phyloP scores from a whole-genome alignment of 108 stramenopile genomes.

The Pseudonitzschia multiseries region DNA sequence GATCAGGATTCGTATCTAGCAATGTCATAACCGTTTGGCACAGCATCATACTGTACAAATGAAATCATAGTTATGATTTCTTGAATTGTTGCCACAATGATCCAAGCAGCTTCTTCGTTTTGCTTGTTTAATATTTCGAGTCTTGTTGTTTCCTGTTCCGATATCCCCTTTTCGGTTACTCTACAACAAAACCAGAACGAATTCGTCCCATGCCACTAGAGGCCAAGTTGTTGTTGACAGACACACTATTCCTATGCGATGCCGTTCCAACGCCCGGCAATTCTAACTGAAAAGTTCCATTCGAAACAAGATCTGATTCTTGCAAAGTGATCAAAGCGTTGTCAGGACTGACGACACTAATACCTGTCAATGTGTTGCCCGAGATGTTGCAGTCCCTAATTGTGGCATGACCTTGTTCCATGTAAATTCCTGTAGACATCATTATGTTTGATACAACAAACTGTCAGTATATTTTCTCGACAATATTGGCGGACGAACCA shows the following conservation, averaged over 20 bases:
- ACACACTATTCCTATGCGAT: conserved; percentile 44
- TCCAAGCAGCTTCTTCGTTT: too few species aligned
- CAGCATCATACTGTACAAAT: too few species aligned
- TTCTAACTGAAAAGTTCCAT: conserved; percentile 72
- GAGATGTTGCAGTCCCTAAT: conserved; percentile 75
- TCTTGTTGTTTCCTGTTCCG: neutral
- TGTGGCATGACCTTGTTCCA: conserved; percentile 76
- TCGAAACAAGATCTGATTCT: conserved; percentile 61
- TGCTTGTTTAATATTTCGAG: too few species aligned
- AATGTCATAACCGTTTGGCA: too few species aligned
- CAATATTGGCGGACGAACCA: neutral
- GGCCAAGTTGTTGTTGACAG: conserved; percentile 51
- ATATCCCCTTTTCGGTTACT: neutral
- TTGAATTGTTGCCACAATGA: too few species aligned
- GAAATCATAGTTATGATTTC: too few species aligned
- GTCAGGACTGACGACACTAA: conserved; percentile 67
- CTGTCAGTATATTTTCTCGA: neutral
- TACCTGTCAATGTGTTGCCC: conserved; percentile 72
- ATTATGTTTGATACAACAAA: neutral
- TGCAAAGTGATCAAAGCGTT: conserved; percentile 63
- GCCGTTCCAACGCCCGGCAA: conserved; percentile 57
- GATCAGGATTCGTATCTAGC: too few species aligned
- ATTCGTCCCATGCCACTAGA: conserved; percentile 40
- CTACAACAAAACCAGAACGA: conserved; percentile 40
- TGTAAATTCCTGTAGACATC: conserved; percentile 44